A percentile compares a stretch with the other conserved stretches of the same genome.
Conservation (phyloP, 371 early-diverging fungal genomes). For the Mortierella sp. region DNA sequence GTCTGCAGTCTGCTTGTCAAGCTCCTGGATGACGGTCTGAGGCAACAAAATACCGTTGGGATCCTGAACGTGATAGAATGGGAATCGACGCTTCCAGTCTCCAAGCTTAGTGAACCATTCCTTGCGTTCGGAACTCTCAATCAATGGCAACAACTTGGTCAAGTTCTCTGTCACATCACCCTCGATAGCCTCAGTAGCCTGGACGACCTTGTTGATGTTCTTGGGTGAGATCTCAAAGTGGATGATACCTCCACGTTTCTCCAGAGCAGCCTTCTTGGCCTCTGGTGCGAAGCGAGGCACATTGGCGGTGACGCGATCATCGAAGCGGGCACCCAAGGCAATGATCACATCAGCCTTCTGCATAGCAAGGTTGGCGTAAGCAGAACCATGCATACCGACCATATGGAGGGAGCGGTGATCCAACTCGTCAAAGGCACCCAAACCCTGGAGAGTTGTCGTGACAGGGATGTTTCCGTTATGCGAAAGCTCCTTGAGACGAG, state of each 20-base stretch:
- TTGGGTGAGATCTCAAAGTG: slow-evolving; percentile 99
- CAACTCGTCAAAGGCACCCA: slow-evolving; percentile 94
- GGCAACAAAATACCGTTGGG: slow-evolving; percentile 84
- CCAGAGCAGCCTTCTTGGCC: slow-evolving; percentile 88
- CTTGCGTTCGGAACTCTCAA: slow-evolving; percentile 76
- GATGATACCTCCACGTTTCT: slow-evolving; percentile 94
- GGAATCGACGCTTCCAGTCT: slow-evolving; percentile 92
- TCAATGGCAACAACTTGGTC: slow-evolving; percentile 79
- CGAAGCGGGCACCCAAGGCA: slow-evolving; percentile 97
- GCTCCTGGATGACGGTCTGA: slow-evolving; percentile 93
- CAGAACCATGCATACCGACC: slow-evolving; percentile 99
- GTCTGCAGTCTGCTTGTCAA: slow-evolving; percentile 84
- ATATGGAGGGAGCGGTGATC: slow-evolving; percentile 93
- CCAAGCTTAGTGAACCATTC: slow-evolving; percentile 87
- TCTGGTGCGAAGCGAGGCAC: slow-evolving; percentile 92
- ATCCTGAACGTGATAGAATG: slow-evolving; percentile 76
- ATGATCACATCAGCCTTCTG: slow-evolving; percentile 95
- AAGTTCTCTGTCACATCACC: slow-evolving; percentile 94
- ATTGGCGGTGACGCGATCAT: slow-evolving; percentile 97
- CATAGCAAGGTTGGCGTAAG: slow-evolving; percentile 97
- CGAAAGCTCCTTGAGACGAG: slow-evolving; percentile 82
- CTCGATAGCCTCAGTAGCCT: slow-evolving; percentile 91
- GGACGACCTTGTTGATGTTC: slow-evolving; percentile 98
- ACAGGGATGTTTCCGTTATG: slow-evolving; percentile 93
- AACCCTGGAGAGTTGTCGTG: slow-evolving; percentile 93